Conservation (phyloP, 2,329 filamentous ascomycete genomes). For the Ophioceras dolichostomum region DNA sequence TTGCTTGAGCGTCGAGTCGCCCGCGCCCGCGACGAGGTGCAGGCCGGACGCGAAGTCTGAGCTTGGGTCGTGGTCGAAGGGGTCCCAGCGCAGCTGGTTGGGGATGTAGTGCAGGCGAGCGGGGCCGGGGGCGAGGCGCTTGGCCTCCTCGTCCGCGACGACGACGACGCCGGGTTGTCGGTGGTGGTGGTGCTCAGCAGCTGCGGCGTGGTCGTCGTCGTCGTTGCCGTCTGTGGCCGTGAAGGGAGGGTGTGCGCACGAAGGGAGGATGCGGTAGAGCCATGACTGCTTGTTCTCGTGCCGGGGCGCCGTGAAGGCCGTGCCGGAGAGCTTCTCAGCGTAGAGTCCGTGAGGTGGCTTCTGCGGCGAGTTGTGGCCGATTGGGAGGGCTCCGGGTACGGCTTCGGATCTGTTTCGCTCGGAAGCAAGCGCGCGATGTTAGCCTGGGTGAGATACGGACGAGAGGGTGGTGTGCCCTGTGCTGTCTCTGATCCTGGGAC, state of each 20-base stretch:
- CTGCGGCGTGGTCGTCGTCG: not conserved
- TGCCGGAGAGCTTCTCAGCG: conserved; percentile 64
- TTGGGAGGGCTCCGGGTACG: conserved; percentile 57
- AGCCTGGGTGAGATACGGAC: too few species aligned
- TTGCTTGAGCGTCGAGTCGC: conserved; percentile 57
- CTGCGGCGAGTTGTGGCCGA: conserved; percentile 70
- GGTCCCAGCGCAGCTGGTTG: conserved; percentile 60
- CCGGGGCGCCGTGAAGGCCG: conserved; percentile 56
- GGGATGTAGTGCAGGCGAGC: conserved; percentile 47
- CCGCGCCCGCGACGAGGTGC: conserved; percentile 54
- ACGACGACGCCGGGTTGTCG: not conserved
- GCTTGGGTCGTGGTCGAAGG: conserved; percentile 39
- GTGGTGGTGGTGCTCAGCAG: too few species aligned
- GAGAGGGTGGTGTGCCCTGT: not conserved
- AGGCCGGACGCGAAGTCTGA: conserved; percentile 31
- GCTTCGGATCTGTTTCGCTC: conserved; percentile 54
- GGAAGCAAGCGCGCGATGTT: too few species aligned
- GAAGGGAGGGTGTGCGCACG: conserved; percentile 48
- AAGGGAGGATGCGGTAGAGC: conserved; percentile 58
- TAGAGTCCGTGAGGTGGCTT: conserved; percentile 68
- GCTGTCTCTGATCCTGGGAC: too few species aligned
- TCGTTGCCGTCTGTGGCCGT: conserved; percentile 20
- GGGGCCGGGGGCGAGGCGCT: not conserved
- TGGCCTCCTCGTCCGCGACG: not conserved
- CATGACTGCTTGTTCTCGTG: conserved; percentile 58